Conservation (phyloP, 768 basidiomycete genomes). For the Lactifluus echinatus region DNA sequence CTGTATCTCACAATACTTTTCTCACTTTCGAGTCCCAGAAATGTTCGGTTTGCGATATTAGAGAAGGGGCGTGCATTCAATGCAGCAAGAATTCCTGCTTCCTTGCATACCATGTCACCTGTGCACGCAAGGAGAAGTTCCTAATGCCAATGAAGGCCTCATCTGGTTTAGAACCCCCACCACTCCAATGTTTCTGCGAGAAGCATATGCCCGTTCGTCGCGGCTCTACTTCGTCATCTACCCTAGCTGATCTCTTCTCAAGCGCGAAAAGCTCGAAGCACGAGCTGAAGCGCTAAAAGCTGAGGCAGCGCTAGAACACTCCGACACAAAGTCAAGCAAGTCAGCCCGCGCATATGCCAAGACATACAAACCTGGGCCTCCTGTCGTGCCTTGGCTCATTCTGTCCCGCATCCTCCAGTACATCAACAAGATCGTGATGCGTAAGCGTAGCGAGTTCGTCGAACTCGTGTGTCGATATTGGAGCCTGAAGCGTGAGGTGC, state of each 20-base stretch:
- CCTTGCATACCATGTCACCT: conserved; percentile 90
- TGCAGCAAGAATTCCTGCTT: conserved; percentile 88
- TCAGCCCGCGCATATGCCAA: conserved; percentile 87
- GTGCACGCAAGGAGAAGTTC: conserved; percentile 79
- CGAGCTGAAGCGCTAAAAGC: conserved; percentile 47
- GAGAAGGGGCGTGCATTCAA: conserved; percentile 87
- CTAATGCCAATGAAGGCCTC: conserved; percentile 82
- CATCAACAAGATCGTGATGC: conserved; percentile 54
- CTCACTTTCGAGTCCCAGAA: conserved; percentile 29
- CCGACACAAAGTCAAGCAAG: conserved; percentile 48
- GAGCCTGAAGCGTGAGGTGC: conserved; percentile 92
- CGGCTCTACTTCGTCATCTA: background rate
- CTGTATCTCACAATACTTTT: background rate
- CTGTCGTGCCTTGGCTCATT: conserved; percentile 80
- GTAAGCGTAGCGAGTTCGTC: conserved; percentile 73
- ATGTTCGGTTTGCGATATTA: conserved; percentile 53
- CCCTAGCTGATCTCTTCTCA: background rate
- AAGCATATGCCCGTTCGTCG: conserved; percentile 72
- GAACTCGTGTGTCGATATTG: conserved; percentile 82
- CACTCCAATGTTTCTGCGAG: conserved; percentile 78
- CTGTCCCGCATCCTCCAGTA: conserved; percentile 74
- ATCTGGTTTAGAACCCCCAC: conserved; percentile 62
- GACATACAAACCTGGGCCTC: conserved; percentile 86
- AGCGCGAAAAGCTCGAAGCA: conserved; percentile 65
- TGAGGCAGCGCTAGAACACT: conserved; percentile 38